A percentile compares a stretch with the other conserved stretches of the same genome.
Conservation (phyloP, 352 stramenopile genomes). For the Phytophthora litchii region DNA sequence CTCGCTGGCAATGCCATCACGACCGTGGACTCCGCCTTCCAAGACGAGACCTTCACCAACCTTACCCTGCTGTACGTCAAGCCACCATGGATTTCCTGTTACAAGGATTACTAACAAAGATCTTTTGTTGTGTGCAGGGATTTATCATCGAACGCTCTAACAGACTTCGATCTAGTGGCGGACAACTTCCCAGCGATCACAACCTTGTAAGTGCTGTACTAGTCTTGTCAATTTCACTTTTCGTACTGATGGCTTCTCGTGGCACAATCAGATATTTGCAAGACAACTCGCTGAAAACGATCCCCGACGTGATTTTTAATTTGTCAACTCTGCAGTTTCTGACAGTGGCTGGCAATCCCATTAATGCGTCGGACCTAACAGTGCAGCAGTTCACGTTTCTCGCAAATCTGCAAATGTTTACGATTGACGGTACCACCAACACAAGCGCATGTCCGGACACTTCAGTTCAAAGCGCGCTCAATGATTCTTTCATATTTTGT, state of each 20-base stretch:
- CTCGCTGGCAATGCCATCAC: conserved; percentile 51
- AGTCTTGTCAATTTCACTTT: neutral
- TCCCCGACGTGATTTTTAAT: conserved; percentile 65
- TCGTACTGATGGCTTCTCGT: neutral
- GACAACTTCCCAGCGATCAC: conserved; percentile 52
- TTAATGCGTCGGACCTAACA: conserved; percentile 58
- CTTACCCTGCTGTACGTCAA: conserved; percentile 62
- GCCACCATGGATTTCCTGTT: neutral
- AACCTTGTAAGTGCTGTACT: conserved; percentile 42
- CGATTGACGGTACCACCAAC: conserved; percentile 55
- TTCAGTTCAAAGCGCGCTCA: conserved; percentile 49
- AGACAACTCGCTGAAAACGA: conserved; percentile 47
- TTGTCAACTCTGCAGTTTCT: conserved; percentile 56
- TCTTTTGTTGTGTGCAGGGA: conserved; percentile 33
- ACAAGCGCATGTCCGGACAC: conserved; percentile 57
- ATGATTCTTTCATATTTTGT: conserved; percentile 69
- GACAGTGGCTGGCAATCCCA: conserved; percentile 52
- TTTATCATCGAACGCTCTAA: conserved; percentile 51
- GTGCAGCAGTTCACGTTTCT: conserved; percentile 59
- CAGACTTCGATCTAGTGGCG: conserved; percentile 37
- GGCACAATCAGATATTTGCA: conserved; percentile 41
- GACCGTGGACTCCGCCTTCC: conserved; percentile 39
- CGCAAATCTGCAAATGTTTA: conserved; percentile 51
- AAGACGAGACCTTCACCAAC: conserved; percentile 45
- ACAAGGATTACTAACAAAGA: neutral